Percentiles rank a stretch among this genome's conserved stretches.
Evolutionary conservation across 371 early-diverging fungal genomes (phyloP).

Genomic region (Blakeslea trispora): DNA sequence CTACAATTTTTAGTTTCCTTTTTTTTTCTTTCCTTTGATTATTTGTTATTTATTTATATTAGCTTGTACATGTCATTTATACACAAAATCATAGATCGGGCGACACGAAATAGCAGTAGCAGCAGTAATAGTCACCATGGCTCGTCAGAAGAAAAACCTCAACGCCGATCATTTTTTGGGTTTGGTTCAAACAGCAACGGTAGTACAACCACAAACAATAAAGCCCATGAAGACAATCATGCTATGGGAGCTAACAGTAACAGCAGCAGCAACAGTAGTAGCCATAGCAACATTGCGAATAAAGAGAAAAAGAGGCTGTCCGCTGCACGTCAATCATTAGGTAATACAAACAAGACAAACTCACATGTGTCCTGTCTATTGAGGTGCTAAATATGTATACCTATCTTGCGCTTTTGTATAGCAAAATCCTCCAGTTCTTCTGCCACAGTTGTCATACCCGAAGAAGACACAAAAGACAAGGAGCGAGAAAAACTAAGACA

Average conservation of each 20-base stretch:
- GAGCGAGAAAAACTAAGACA: conserved; percentile 8
- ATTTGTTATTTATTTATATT: too few relatives aligned
- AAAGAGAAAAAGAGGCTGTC: not conserved
- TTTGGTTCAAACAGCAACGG: conserved; percentile 12
- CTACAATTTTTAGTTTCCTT: not conserved
- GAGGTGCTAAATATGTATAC: not conserved
- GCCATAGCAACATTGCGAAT: too few relatives aligned
- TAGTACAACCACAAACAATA: conserved; percentile 8
- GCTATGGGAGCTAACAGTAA: not conserved
- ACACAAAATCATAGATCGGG: conserved; percentile 27
- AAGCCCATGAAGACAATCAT: not conserved
- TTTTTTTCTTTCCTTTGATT: not conserved
- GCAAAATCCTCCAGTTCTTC: not conserved
- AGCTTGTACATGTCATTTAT: conserved; percentile 30
- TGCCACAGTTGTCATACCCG: not conserved
- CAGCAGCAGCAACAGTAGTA: too few relatives aligned
- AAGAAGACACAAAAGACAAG: conserved; percentile 12
- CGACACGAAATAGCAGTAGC: conserved; percentile 18
- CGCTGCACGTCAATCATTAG: not conserved
- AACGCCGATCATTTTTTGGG: conserved; percentile 35
- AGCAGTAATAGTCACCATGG: not conserved
- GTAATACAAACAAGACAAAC: too few relatives aligned
- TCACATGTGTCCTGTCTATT: not conserved
- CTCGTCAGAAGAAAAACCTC: conserved; percentile 17
- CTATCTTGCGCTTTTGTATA: not conserved